Evolutionary conservation across 768 basidiomycete genomes (phyloP), one percentile per base, ranked within the genome.

Genomic region (Dendrothele bispora): DNA sequence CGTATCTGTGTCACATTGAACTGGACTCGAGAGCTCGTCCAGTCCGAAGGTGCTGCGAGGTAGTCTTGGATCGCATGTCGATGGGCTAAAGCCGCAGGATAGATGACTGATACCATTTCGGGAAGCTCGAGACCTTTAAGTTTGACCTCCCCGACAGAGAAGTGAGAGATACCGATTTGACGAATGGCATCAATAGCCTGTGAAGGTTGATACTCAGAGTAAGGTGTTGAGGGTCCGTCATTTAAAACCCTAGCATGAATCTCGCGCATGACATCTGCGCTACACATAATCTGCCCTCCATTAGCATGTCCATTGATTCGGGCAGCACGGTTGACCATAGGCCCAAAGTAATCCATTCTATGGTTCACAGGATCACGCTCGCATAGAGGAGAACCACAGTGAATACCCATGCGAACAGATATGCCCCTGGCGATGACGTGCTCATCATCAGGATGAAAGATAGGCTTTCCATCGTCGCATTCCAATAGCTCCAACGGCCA

Each of bases 311-410:
- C 78, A 35, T 68, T 73, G 55, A 88, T 81, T 14, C 87, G 71
- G 7, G 87, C 74, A 0, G 86, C 30, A 11, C 30, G 30, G 30
- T 98, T 98, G 55, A 95, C 91, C 82, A 97, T 91, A 1, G 93
- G 86, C 0, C 95, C 95, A 58, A 95, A 90, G 67, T 98, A 98
- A 64, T 98, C 95, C 95, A 99, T 98, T 38, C 95, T 87, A 50
- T 83, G 73, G 4, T 93, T 95, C 60, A 91, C 84, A 2, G 88
- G 86, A 65, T 98, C 95, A 3, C 83, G 79, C 61, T 88, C 86
- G 59, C 84, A 87, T 32, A 82, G 74, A 1, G 86, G 86, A 27
- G 62, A 58, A 11, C 86, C 86, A 58, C 81, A 83, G 58, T 88
- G 86, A 29, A 88, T 78, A 25, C 86, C 86, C 86, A 88, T 88